A percentile compares a stretch with the other conserved stretches of the same genome.
These are phyloP conservation scores for Neolecta irregularis DNA, from an alignment of 1,139 yeast genomes.

Conservation along the genomic window DNA sequence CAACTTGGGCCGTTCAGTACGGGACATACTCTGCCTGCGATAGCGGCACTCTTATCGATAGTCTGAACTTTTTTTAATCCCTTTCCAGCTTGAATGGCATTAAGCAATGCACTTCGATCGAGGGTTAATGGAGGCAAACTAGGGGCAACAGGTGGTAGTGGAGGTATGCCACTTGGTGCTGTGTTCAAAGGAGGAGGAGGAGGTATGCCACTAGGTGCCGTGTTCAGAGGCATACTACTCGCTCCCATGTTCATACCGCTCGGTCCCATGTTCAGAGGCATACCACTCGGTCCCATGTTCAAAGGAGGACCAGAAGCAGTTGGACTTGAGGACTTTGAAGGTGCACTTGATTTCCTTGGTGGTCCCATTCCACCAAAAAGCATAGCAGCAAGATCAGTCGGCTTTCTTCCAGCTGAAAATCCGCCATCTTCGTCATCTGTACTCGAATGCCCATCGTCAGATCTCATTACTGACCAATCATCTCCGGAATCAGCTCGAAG, in stretches of 20 bases:
- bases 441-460: slow-evolving; percentile 41
- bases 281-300: neutral
- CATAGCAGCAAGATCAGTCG: slow-evolving; percentile 47
- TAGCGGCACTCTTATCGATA: slow-evolving; percentile 36
- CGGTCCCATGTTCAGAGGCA: no score
- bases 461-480: slow-evolving; percentile 5
- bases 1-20: no score
- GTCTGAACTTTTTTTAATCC: slow-evolving; percentile 61
- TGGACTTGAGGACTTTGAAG: slow-evolving; percentile 13
- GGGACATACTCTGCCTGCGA: slow-evolving; percentile 16
- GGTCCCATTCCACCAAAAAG: slow-evolving; percentile 47
- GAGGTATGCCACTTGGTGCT: slow-evolving; percentile 15
- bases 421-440: slow-evolving; percentile 36
- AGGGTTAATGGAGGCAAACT: slow-evolving; percentile 17
- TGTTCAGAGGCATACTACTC: no score
- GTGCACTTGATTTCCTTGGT: slow-evolving; percentile 4
- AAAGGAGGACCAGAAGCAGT: slow-evolving; percentile 3
- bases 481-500: neutral
- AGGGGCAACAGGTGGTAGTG: slow-evolving; percentile 8
- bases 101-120: slow-evolving; percentile 58
- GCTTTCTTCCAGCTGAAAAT: slow-evolving; percentile 32
- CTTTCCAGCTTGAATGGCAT: slow-evolving; percentile 73
- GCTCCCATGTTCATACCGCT: no score
- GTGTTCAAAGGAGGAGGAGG: slow-evolving; percentile 14
- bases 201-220: slow-evolving; percentile 16